Percentiles rank a stretch among this genome's conserved stretches.
These are phyloP conservation scores for Thermothelomyces thermophilus DNA, from an alignment of 2,329 filamentous ascomycete genomes.

Conservation along the genomic window DNA sequence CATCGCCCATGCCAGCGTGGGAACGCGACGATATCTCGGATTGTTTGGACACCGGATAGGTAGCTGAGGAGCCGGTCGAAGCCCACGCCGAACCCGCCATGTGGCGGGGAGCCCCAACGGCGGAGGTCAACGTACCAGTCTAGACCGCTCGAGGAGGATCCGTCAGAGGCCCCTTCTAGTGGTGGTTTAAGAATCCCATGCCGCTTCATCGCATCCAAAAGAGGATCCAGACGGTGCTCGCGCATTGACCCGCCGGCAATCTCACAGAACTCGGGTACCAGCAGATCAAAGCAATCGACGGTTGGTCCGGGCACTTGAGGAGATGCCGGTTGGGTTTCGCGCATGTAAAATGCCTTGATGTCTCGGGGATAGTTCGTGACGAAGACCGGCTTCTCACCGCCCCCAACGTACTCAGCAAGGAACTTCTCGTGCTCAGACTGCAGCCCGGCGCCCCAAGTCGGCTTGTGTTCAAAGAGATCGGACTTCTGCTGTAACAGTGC, in stretches of 20 bases:
- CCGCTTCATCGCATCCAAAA: constrained; percentile 64
- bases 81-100: constrained; percentile 84
- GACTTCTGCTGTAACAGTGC: constrained; percentile 56
- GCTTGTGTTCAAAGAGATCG: constrained; percentile 58
- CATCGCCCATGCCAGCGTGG: constrained; percentile 65
- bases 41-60: constrained; percentile 70
- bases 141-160: constrained; percentile 37
- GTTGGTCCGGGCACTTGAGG: constrained; percentile 38
- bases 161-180: constrained; percentile 15
- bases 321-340: constrained; percentile 26
- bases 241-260: constrained; percentile 84
- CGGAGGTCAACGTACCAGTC: constrained; percentile 87
- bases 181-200: constrained; percentile 52
- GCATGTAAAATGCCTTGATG: constrained; percentile 83
- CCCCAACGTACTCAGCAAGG: constrained; percentile 56
- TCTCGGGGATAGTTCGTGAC: constrained; percentile 85
- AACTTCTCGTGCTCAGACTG: constrained; percentile 92
- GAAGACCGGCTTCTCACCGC: constrained; percentile 64
- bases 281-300: constrained; percentile 83
- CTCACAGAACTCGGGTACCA: constrained; percentile 81
- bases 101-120: constrained; percentile 83
- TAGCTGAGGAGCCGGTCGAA: constrained; percentile 85
- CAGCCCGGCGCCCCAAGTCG: constrained; percentile 66
- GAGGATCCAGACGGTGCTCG: constrained; percentile 65
- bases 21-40: constrained; percentile 81